These are phyloP conservation scores for Penicillium turbatum DNA, from an alignment of 495 filamentous ascomycete genomes.

Conservation along the genomic window DNA sequence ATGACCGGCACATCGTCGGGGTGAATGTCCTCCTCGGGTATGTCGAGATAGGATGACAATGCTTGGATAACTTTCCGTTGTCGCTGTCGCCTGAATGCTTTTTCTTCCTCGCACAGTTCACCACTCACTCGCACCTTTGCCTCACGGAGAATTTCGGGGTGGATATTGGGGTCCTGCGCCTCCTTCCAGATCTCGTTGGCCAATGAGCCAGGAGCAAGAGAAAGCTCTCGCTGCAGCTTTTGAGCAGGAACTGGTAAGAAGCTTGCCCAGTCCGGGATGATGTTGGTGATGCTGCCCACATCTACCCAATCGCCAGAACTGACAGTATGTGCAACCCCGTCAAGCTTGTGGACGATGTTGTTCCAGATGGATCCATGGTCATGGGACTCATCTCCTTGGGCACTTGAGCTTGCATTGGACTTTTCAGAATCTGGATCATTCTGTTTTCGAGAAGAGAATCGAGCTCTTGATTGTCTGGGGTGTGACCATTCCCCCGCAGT, in stretches of 20 bases:
- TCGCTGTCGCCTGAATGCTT: constrained; percentile 61
- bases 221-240: constrained; percentile 85
- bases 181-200: constrained; percentile 92
- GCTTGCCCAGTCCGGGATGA: constrained; percentile 79
- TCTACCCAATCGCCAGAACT: constrained; percentile 55
- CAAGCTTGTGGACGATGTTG: constrained; percentile 54
- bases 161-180: constrained; percentile 71
- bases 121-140: constrained; percentile 76
- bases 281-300: constrained; percentile 61
- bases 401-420: neutral
- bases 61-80: constrained; percentile 62
- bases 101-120: constrained; percentile 81
- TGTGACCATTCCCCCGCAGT: constrained; percentile 26
- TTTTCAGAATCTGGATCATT: constrained; percentile 12
- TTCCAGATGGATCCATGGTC: constrained; percentile 51
- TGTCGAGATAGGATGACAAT: constrained; percentile 72
- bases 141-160: constrained; percentile 79
- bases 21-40: constrained; percentile 76
- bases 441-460: constrained; percentile 20
- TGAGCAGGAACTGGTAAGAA: constrained; percentile 69
- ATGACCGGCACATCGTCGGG: constrained; percentile 90
- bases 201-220: constrained; percentile 77
- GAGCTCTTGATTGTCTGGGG: constrained; percentile 19
- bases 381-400: neutral
- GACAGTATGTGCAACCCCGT: constrained; percentile 47